Base-by-base conservation (phyloP, 164 flowering plant genomes). In the Piper longum region DNA sequence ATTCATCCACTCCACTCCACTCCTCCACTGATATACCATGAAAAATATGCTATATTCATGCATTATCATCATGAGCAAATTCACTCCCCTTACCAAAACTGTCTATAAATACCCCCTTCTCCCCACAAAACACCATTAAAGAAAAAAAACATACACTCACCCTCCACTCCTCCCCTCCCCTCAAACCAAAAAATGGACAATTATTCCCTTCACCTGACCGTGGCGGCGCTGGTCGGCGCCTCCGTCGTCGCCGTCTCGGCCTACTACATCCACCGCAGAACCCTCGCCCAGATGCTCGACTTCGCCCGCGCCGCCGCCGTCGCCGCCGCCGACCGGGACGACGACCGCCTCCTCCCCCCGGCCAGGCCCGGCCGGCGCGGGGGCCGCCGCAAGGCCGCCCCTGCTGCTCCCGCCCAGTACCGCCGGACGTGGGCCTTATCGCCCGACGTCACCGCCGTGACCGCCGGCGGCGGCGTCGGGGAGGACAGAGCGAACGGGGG, bases 141-240 rank as follows among this genome's bases (percentile, higher is more conserved):
- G 36, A 26, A 26, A 26, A 26, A 26, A n/a, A n/a, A n/a, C n/a
- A n/a, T n/a, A n/a, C n/a, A n/a, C n/a, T n/a, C n/a, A 2, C 36
- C 1, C 36, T 26, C 36, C 36, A 26, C 36, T 26, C 36, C 36
- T 26, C 36, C 36, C 36, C 36, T 26, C 36, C 36, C 36, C 36
- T 26, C 36, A 26, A 26, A 2, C 36, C 36, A 26, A 26, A 2
- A 2, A 48, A 48, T 48, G 52, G 52, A 48, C 52, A 48, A 48
- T 14, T 48, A 48, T 48, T 56, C 92, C 43, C n/a, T 87, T 13
- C 91, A 92, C 67, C 73, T 92, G 54, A 96, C 95, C 57, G 73
- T 92, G 84, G 98, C 98, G 73, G 96, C 96, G 19, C 76, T 92
- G 16, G 78, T 87, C 2, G 95, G 96, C 55, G 98, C 95, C 12